Conservation (phyloP, 78 protist species). For the Dictyostelium discoideum region dicty_2.7 NC_007090.3:810501-811000, state of each 20-base stretch:
- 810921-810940: neutral
- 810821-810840: neutral
- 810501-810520: neutral
- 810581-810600: neutral
- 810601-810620: neutral
- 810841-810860: neutral
- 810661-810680: neutral
- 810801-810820: constrained; percentile 10
- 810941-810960: neutral
- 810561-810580: neutral
- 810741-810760: constrained; percentile 11
- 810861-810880: neutral
- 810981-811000: neutral
- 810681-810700: neutral
- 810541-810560: neutral
- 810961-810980: neutral
- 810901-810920: neutral
- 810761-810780: neutral
- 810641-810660: neutral
- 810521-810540: neutral
- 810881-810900: neutral
- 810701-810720: neutral
- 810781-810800: neutral
- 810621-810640: neutral
- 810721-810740: neutral